phyloP scores from a whole-genome alignment of 2,329 filamentous ascomycete genomes.

The Rhynchosporium graminicola region DNA sequence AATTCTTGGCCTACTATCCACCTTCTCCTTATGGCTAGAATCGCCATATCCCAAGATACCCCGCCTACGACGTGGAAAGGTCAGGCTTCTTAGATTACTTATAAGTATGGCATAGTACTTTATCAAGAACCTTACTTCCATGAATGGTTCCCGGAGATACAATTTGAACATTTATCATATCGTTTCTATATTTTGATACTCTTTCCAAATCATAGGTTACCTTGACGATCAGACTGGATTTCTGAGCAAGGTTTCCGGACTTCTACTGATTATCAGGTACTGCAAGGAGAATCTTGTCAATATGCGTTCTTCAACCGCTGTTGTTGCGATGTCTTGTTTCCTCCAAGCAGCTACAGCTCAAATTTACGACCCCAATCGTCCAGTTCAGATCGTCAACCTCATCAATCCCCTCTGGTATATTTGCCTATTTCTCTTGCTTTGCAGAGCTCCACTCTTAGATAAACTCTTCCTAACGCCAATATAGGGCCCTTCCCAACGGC shows the following conservation, averaged over 20 bases:
- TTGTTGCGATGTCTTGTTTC: background rate
- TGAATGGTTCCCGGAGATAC: too few species aligned
- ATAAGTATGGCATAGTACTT: background rate
- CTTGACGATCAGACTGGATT: too few species aligned
- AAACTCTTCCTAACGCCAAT: background rate
- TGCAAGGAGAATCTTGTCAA: background rate
- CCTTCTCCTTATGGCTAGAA: constrained; percentile 6
- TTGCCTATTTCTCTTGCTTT: background rate
- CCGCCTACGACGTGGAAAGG: background rate
- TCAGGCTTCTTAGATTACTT: background rate
- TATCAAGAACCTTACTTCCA: too few species aligned
- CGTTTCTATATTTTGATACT: too few species aligned
- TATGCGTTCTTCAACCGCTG: background rate
- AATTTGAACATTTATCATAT: too few species aligned
- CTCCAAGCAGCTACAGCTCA: background rate
- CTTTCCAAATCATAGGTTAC: too few species aligned
- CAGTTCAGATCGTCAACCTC: constrained; percentile 1
- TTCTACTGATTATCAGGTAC: background rate
- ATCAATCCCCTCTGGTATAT: constrained; percentile 1
- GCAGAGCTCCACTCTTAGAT: background rate
- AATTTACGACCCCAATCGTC: background rate
- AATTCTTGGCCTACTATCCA: constrained; percentile 3
- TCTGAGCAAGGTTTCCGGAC: background rate
- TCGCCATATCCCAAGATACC: constrained; percentile 1
- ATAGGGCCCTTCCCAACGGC: background rate